phyloP scores from a whole-genome alignment of 2,329 filamentous ascomycete species.

The Fusarium buxicola region DNA sequence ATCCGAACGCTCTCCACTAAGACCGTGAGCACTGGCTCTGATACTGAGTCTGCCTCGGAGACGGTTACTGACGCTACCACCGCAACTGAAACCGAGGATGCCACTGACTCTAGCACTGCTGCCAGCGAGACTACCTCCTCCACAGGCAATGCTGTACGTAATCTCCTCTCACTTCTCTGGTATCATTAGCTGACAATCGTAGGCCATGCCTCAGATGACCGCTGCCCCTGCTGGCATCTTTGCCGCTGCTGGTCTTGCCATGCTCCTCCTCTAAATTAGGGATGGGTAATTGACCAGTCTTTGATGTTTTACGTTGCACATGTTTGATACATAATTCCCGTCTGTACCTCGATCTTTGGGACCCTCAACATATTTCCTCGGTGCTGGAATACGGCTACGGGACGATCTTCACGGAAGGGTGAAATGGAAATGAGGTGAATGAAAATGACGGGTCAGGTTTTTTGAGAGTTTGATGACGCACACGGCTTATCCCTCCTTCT shows the following conservation, averaged over 20 bases:
- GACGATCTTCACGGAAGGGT: conserved; percentile 46
- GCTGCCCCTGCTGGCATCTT: conserved; percentile 60
- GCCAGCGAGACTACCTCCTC: conserved; percentile 38
- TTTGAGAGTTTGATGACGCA: conserved; percentile 50
- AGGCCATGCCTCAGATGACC: conserved; percentile 55
- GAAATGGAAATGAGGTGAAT: conserved; percentile 45
- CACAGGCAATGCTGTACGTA: conserved; percentile 49
- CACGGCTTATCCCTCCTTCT: conserved; percentile 51
- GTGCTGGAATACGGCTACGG: conserved; percentile 37
- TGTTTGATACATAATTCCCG: conserved; percentile 58
- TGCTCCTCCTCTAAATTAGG: conserved; percentile 59
- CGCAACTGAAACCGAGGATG: conserved; percentile 17
- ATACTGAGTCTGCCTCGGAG: conserved; percentile 26
- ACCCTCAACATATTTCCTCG: conserved; percentile 43
- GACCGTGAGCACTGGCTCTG: conserved; percentile 27
- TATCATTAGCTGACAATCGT: conserved; percentile 16
- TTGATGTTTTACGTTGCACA: conserved; percentile 52
- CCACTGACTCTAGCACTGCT: conserved; percentile 23
- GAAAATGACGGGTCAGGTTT: conserved; percentile 47
- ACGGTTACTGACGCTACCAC: conserved; percentile 39
- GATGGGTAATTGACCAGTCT: conserved; percentile 24
- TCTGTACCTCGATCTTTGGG: conserved; percentile 48
- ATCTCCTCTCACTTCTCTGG: background rate
- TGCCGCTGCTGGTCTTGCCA: conserved; percentile 62
- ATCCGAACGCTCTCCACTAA: conserved; percentile 36